Evolutionary conservation across 805 yeast species (phyloP), one percentile per base, ranked within the genome.

Genomic region (Priceomyces castillae): DNA sequence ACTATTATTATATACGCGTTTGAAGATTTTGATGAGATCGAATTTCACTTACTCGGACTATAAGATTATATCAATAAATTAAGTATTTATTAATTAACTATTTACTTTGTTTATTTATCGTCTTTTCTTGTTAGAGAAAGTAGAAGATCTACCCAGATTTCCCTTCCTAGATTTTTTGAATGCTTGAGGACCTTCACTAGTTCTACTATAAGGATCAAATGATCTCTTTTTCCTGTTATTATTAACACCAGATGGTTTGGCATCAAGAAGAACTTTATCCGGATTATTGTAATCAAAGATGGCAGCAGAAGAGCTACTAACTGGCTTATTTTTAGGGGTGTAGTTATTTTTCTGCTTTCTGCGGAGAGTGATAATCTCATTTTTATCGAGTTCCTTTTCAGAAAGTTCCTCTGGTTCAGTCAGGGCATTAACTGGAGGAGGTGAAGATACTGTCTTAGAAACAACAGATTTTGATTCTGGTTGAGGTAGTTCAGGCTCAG

Each of bases 181-280:
- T n/a, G 76, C 73, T 50, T 64, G 64, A 7, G 84, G 84, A 1
- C 81, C 85, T 14, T 71, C 72, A 20, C 70, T 62, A 4, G 63
- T 67, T 36, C 67, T 69, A 4, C 73, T 59, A 49, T 81, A 84
- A 3, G 90, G 89, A 61, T 84, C 84, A 49, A 78, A 84, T 7
- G 74, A 55, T 42, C 67, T 62, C 52, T 74, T 73, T 56, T 73
- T 74, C 14, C 51, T 47, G 34, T 48, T 59, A 39, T 48, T 52
- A 10, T 53, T 44, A 26, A 15, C 22, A 4, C 22, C 22, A 7
- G 30, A 7, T 16, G 38, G 11, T 50, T 31, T 38, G 20, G 46
- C 46, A 19, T 56, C 56, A 9, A 57, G 56, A 46, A 78, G 57
- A 11, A 78, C 62, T 43, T 69, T 75, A 23, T 71, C 69, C 12